Conservation (phyloP, 148 eudicot species). For the Rhododendron molle region DNA sequence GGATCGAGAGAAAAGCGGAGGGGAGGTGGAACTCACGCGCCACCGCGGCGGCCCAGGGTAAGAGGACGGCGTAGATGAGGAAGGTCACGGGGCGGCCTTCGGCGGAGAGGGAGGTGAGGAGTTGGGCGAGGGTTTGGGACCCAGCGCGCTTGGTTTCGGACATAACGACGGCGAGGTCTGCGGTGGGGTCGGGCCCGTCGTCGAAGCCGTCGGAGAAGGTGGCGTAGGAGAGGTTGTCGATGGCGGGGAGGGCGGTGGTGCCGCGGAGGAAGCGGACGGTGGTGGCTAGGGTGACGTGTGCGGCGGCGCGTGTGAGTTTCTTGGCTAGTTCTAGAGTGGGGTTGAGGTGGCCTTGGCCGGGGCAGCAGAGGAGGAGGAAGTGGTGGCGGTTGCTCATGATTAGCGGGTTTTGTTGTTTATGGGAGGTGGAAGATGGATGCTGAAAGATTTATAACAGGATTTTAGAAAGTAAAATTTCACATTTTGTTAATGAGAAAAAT, state of each 20-base stretch:
- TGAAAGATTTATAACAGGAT: background rate
- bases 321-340: constrained; percentile 55
- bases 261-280: constrained; percentile 11
- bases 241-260: constrained; percentile 18
- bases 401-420: background rate
- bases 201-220: constrained; percentile 38
- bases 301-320: constrained; percentile 24
- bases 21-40: constrained; percentile 41
- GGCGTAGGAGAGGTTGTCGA: constrained; percentile 19
- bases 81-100: constrained; percentile 42
- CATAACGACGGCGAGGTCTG: background rate
- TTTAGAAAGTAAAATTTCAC: background rate
- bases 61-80: constrained; percentile 39
- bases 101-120: background rate
- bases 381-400: constrained; percentile 15
- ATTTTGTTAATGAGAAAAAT: too few species aligned
- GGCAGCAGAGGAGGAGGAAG: constrained; percentile 27
- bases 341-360: constrained; percentile 56
- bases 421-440: background rate
- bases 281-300: constrained; percentile 42
- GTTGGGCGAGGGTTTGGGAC: background rate
- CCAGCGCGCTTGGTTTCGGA: constrained; percentile 25
- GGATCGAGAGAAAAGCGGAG: constrained; percentile 50
- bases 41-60: constrained; percentile 26
- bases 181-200: constrained; percentile 4